phyloP scores from a whole-genome alignment of 2,329 filamentous ascomycete genomes.

The Pseudogymnoascus sp. region DNA sequence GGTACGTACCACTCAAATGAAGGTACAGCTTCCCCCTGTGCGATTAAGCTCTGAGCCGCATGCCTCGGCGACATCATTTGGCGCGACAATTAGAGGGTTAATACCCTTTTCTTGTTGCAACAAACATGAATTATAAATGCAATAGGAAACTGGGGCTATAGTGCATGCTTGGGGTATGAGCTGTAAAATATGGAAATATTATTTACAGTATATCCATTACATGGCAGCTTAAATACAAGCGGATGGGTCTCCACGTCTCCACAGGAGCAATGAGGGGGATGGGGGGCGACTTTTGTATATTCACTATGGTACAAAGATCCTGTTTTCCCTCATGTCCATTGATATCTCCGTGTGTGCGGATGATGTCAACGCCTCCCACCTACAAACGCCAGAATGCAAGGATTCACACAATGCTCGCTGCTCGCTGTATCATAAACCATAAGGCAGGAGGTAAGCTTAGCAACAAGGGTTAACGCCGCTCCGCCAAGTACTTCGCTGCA shows the following conservation, averaged over 20 bases:
- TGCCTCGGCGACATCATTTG: background rate
- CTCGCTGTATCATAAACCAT: conserved; percentile 8
- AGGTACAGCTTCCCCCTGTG: background rate
- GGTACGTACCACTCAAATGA: background rate
- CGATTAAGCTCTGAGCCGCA: background rate
- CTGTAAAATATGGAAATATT: background rate
- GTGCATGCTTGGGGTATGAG: background rate
- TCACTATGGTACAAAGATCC: conserved; percentile 3
- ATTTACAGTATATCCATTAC: background rate
- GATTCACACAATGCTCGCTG: conserved; percentile 4
- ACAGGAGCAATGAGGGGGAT: background rate
- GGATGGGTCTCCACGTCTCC: background rate
- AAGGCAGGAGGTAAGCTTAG: background rate
- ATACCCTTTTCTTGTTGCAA: background rate
- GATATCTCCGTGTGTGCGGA: background rate
- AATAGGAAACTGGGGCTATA: background rate
- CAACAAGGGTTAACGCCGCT: conserved; percentile 19
- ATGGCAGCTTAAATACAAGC: background rate
- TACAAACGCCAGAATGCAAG: conserved; percentile 8
- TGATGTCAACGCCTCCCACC: conserved; percentile 5
- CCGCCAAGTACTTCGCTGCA: conserved; percentile 45
- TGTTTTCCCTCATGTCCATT: background rate
- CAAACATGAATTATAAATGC: background rate
- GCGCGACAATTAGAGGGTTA: background rate
- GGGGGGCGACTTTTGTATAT: background rate